phyloP scores from a whole-genome alignment of 768 basidiomycete genomes.

The Boletus insuetus region DNA sequence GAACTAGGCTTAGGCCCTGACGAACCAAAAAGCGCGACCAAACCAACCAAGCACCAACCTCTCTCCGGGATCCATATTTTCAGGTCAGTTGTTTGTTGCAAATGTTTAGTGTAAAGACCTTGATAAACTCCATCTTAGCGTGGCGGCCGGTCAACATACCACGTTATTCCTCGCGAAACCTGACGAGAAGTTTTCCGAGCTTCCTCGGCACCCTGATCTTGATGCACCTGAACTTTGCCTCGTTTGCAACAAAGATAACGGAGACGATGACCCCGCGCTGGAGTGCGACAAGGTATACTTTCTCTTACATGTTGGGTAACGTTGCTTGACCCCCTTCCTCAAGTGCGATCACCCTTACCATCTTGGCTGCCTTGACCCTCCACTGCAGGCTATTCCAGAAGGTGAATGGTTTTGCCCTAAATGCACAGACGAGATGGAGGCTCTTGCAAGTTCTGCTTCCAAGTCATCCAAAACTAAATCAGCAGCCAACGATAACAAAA shows the following conservation, averaged over 20 bases:
- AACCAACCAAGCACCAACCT: conserved; percentile 67
- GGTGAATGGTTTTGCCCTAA: conserved; percentile 92
- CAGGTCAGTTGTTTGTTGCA: conserved; percentile 46
- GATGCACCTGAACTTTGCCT: conserved; percentile 66
- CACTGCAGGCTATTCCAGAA: conserved; percentile 72
- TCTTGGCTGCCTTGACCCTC: conserved; percentile 75
- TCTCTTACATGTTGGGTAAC: background rate
- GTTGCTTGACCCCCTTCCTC: conserved; percentile 1
- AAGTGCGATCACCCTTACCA: conserved; percentile 93
- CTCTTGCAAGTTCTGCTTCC: conserved; percentile 28
- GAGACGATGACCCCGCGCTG: conserved; percentile 69
- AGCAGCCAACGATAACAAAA: conserved; percentile 20
- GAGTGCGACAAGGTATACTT: conserved; percentile 84
- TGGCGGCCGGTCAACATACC: conserved; percentile 85
- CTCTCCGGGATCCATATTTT: conserved; percentile 80
- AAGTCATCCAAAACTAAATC: conserved; percentile 6
- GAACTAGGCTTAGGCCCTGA: conserved; percentile 82
- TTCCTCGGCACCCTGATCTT: conserved; percentile 82
- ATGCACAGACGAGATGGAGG: conserved; percentile 60
- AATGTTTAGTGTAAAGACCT: background rate
- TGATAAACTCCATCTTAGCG: conserved; percentile 38
- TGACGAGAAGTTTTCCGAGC: conserved; percentile 67
- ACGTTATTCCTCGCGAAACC: conserved; percentile 81
- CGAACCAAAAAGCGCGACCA: conserved; percentile 84
- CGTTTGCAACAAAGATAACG: conserved; percentile 66